phyloP scores from a whole-genome alignment of 2,329 filamentous ascomycete species.

The Myriosclerotinia scirpicola region DNA sequence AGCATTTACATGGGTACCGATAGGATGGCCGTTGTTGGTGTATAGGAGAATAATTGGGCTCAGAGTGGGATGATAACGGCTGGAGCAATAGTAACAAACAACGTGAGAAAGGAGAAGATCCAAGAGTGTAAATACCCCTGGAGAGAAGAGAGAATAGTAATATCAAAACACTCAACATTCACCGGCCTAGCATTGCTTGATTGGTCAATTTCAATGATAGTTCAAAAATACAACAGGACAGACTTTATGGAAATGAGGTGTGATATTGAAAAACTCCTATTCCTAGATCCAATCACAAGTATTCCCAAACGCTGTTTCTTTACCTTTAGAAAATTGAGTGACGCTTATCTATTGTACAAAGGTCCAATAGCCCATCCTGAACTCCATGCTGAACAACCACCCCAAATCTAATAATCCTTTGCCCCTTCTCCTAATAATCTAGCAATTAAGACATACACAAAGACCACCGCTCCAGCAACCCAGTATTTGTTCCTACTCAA shows the following conservation, averaged over 20 bases:
- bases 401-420: conserved; percentile 1
- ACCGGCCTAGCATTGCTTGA: not conserved
- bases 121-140: not conserved
- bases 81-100: not conserved
- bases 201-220: not conserved
- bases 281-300: not conserved
- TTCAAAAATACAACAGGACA: not conserved
- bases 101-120: not conserved
- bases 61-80: too few relatives aligned
- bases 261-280: not conserved
- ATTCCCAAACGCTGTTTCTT: not conserved
- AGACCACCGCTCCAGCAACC: conserved; percentile 67
- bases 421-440: conserved; percentile 56
- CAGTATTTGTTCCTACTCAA: conserved; percentile 75
- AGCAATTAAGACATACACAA: conserved; percentile 81
- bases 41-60: not conserved
- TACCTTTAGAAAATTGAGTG: not conserved
- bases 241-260: not conserved
- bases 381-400: conserved; percentile 10
- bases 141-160: conserved; percentile 11
- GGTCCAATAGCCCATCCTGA: conserved; percentile 12
- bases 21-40: not conserved
- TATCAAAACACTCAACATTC: not conserved
- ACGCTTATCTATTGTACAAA: conserved; percentile 12
- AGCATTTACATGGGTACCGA: not conserved